Percentiles rank a stretch among this genome's conserved stretches.
phyloP scores from a whole-genome alignment of 805 yeast genomes.

The Candida arabinofermentans region DNA sequence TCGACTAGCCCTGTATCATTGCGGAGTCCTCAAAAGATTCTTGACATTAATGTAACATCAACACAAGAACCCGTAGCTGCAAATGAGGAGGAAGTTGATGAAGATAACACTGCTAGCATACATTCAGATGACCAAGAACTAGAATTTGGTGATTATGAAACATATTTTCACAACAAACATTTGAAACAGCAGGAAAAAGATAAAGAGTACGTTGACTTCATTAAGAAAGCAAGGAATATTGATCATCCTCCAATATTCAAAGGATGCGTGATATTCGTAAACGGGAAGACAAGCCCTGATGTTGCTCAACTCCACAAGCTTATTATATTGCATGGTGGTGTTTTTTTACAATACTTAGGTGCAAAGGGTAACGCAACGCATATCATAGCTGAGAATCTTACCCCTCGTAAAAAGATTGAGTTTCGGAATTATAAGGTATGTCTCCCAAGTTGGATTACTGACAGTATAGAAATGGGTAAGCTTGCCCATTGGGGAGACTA shows the following conservation, averaged over 20 bases:
- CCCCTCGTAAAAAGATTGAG: slow-evolving; percentile 69
- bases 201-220: slow-evolving; percentile 47
- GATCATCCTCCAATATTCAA: slow-evolving; percentile 45
- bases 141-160: slow-evolving; percentile 62
- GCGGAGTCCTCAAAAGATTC: background rate
- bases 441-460: slow-evolving; percentile 75
- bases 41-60: no score
- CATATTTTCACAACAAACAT: slow-evolving; percentile 60
- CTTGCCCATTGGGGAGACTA: slow-evolving; percentile 71
- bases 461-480: slow-evolving; percentile 46
- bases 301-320: slow-evolving; percentile 64
- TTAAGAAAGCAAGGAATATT: slow-evolving; percentile 32
- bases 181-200: slow-evolving; percentile 60
- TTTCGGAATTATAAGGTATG: slow-evolving; percentile 72
- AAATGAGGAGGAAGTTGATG: slow-evolving; percentile 7
- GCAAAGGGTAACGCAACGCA: slow-evolving; percentile 79
- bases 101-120: background rate
- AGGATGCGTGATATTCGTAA: slow-evolving; percentile 70
- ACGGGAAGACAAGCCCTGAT: slow-evolving; percentile 87
- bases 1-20: background rate
- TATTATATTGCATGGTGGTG: slow-evolving; percentile 78
- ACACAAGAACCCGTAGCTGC: background rate
- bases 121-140: slow-evolving; percentile 34
- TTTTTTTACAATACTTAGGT: slow-evolving; percentile 60
- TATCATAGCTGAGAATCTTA: slow-evolving; percentile 72